Percentiles rank a stretch among this genome's conserved stretches.
These are phyloP conservation scores for Ophiostoma ulmi DNA, from an alignment of 2,329 filamentous ascomycete genomes.

Conservation along the genomic window DNA sequence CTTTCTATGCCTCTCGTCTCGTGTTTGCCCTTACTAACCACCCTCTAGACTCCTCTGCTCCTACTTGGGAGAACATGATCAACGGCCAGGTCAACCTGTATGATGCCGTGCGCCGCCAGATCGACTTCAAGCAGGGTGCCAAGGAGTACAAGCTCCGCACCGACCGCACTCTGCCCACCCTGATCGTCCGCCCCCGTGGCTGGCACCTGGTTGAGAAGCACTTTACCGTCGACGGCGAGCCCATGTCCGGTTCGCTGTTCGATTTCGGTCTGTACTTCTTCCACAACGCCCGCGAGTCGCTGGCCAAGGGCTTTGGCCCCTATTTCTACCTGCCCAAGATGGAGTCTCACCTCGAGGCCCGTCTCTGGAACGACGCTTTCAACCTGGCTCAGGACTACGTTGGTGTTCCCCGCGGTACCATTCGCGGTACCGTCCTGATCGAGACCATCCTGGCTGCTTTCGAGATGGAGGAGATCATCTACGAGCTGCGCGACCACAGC, in stretches of 20 bases:
- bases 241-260: conserved; percentile 87
- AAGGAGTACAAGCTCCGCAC: conserved; percentile 98
- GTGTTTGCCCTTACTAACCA: conserved; percentile 15
- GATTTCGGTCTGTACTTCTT: conserved; percentile 99
- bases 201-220: conserved; percentile 99
- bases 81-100: conserved; percentile 97
- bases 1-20: conserved; percentile 30
- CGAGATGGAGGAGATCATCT: conserved; percentile 99
- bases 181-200: conserved; percentile 90
- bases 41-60: conserved; percentile 75
- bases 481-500: conserved; percentile 94
- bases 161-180: conserved; percentile 75
- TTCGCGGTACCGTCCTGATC: conserved; percentile 91
- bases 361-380: conserved; percentile 97
- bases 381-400: conserved; percentile 93
- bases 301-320: conserved; percentile 77
- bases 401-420: conserved; percentile 82
- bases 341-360: conserved; percentile 94
- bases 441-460: conserved; percentile 97
- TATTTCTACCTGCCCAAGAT: conserved; percentile 99
- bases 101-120: conserved; percentile 86
- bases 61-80: conserved; percentile 99
- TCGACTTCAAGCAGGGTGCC: conserved; percentile 91
- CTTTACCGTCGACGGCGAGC: conserved; percentile 89
- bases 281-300: conserved; percentile 89